These are phyloP conservation scores for Clarireedia hainanense DNA, from an alignment of 2,329 filamentous ascomycete species.

Conservation along the genomic window DNA sequence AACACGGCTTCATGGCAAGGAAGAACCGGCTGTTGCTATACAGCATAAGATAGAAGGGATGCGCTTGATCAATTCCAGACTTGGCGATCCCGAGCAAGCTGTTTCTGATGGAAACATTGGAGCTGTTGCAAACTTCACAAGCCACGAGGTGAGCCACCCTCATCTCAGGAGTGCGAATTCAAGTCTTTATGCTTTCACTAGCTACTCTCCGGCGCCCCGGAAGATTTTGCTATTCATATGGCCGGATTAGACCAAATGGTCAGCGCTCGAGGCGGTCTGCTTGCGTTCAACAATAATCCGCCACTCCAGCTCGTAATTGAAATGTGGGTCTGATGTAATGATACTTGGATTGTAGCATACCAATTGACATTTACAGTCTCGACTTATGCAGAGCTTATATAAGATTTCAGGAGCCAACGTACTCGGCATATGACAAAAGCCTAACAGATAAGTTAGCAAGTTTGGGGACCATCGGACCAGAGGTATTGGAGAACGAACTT, in stretches of 20 bases:
- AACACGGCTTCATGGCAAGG: not conserved
- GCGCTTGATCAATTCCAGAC: not conserved
- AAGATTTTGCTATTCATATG: constrained; percentile 1
- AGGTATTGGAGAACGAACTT: not conserved
- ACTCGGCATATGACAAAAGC: not conserved
- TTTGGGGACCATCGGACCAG: not conserved
- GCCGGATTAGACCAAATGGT: not conserved
- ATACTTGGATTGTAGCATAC: not conserved
- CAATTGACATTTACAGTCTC: not conserved
- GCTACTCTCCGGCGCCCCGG: not conserved
- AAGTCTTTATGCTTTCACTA: not conserved
- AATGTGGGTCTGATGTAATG: not conserved
- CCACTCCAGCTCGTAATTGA: not conserved
- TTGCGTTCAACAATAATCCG: not conserved
- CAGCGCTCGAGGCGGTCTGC: not conserved
- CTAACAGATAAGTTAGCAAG: not conserved
- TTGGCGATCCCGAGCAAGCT: not conserved
- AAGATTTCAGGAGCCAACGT: not conserved
- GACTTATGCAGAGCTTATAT: constrained; percentile 3
- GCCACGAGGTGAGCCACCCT: not conserved
- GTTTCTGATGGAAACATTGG: not conserved
- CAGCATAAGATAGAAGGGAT: not conserved
- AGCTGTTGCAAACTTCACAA: constrained; percentile 1
- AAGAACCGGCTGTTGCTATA: not conserved
- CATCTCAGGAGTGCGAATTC: not conserved